Evolutionary conservation across 179 eudicot genomes (phyloP), one percentile per base, ranked within the genome.

Genomic region (Nepenthes alata): DNA sequence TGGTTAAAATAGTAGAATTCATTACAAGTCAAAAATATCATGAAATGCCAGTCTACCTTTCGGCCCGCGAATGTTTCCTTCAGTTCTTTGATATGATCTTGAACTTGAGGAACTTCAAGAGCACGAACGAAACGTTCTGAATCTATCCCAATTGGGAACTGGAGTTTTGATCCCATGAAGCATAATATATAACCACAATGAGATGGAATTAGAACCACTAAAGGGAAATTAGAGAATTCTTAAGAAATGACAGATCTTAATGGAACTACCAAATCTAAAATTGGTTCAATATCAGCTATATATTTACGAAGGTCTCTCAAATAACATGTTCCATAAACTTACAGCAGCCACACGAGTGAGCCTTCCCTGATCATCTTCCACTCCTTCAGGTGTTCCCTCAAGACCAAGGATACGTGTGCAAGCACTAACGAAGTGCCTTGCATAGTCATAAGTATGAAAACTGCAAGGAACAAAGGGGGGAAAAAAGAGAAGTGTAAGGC

Each of bases 301-400:
- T 25, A 25, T 25, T 25, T 25, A 25, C 25, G 25, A 1, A 25
- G 25, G 25, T 25, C 50, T 3, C 58, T 3, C 2, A 58, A 59
- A 52, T 9, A 41, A 48, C 55, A 53, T 35, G 14, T 44, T 59
- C 48, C 60, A 63, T 54, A 41, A 72, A 76, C 85, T 57, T 85
- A 93, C 98, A 60, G 97, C 98, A 74, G 98, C 97, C 51, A 93
- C 98, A 62, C 97, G 97, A 38, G 97, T 93, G 73, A 93, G 69
- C 76, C 87, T 83, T 61, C 96, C 98, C 70, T 91, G 89, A 78
- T 85, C 91, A 72, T 91, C 83, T 70, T 79, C 98, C 39, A 91
- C 98, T 68, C 98, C 98, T 82, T 93, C 98, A 47, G 98, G 98
- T 63, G 97, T 93, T 70, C 98, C 98, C 80, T 93, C 98, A 67